Conservation (phyloP, 2,329 filamentous ascomycete genomes). For the Claviceps humidiphila region DNA sequence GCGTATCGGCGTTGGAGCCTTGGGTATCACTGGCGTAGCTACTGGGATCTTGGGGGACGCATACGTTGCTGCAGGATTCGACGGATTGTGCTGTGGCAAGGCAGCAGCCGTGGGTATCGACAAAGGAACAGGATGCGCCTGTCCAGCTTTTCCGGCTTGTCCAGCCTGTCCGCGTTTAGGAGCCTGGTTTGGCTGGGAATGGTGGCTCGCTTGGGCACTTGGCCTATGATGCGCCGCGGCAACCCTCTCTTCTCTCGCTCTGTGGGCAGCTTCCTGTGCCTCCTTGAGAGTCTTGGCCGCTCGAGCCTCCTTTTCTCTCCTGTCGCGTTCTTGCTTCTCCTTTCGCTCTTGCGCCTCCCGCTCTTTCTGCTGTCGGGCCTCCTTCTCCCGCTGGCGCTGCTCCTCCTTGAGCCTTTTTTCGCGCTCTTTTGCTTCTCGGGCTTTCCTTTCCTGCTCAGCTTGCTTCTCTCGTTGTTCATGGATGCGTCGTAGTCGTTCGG, state of each 20-base stretch:
- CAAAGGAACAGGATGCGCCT: constrained; percentile 27
- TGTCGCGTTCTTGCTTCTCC: constrained; percentile 49
- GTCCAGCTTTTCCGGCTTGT: constrained; percentile 1
- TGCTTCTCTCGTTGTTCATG: constrained; percentile 80
- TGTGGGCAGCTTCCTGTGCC: constrained; percentile 36
- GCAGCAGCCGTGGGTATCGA: constrained; percentile 22
- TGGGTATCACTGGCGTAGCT: constrained; percentile 70
- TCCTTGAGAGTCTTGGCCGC: constrained; percentile 48
- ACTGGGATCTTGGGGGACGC: constrained; percentile 69
- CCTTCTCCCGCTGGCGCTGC: constrained; percentile 65
- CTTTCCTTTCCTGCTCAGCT: constrained; percentile 71
- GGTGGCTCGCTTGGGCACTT: constrained; percentile 22
- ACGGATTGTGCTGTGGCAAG: constrained; percentile 45
- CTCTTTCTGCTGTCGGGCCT: constrained; percentile 56
- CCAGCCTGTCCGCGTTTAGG: constrained; percentile 12
- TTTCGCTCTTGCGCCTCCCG: constrained; percentile 54
- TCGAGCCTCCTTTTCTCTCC: constrained; percentile 45
- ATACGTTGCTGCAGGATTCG: constrained; percentile 39
- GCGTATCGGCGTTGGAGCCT: constrained; percentile 67
- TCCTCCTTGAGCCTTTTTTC: constrained; percentile 82
- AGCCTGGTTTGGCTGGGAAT: constrained; percentile 8
- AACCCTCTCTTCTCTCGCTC: constrained; percentile 53
- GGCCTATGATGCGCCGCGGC: constrained; percentile 12
- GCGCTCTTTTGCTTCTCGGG: constrained; percentile 45
- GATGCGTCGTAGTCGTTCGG: constrained; percentile 63